A percentile compares a stretch with the other conserved stretches of the same genome.
Conservation (phyloP, 75 land plant species). For the Pinus taeda region DNA sequence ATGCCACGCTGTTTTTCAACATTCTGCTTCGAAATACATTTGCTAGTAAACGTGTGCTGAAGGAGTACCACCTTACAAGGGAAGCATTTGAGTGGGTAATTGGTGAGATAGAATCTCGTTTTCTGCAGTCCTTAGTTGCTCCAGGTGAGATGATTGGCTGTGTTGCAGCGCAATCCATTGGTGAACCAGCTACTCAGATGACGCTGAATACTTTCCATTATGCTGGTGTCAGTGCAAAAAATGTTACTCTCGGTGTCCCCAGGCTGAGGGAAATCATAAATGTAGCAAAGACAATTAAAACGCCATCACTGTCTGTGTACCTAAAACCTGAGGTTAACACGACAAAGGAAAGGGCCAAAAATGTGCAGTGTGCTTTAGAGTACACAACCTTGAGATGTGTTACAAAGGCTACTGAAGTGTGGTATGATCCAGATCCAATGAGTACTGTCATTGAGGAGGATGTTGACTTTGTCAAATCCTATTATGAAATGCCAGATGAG, state of each 20-base stretch:
- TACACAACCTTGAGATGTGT: constrained; percentile 53
- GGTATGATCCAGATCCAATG: constrained; percentile 67
- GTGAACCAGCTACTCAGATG: constrained; percentile 65
- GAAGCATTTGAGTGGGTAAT: constrained; percentile 99
- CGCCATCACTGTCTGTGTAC: constrained; percentile 48
- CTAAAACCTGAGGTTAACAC: constrained; percentile 32
- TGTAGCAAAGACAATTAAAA: constrained; percentile 55
- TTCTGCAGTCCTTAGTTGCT: constrained; percentile 93
- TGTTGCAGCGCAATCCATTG: constrained; percentile 61
- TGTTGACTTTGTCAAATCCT: constrained; percentile 38
- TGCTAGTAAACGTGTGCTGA: constrained; percentile 89
- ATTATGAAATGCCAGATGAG: constrained; percentile 50
- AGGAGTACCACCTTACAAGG: constrained; percentile 85
- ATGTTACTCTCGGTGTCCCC: constrained; percentile 60
- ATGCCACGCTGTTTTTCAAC: constrained; percentile 94
- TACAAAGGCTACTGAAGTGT: constrained; percentile 50
- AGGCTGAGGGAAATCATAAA: constrained; percentile 50
- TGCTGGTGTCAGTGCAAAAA: constrained; percentile 64
- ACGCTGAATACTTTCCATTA: constrained; percentile 59
- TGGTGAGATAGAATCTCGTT: constrained; percentile 95
- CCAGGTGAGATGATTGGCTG: constrained; percentile 99
- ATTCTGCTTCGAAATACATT: constrained; percentile 92
- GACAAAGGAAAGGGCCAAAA: constrained; percentile 48
- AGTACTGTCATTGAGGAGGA: constrained; percentile 55
- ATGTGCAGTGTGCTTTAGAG: constrained; percentile 55